Evolutionary conservation across 495 filamentous ascomycete genomes (phyloP).

Genomic region (Parachaetomium inaequale): DNA sequence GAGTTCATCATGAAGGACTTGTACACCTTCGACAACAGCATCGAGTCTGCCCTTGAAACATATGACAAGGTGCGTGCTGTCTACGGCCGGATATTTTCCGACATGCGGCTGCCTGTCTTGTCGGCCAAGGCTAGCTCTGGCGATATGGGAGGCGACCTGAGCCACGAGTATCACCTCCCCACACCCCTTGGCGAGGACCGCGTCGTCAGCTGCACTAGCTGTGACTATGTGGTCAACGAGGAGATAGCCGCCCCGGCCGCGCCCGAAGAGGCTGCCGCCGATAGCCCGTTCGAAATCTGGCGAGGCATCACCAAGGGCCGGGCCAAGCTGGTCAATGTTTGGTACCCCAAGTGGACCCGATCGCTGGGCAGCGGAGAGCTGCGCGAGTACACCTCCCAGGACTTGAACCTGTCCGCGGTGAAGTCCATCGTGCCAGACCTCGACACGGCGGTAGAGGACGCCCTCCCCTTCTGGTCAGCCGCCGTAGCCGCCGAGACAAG

Average conservation of each 20-base stretch:
- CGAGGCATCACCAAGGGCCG: constrained; percentile 67
- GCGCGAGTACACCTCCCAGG: constrained; percentile 34
- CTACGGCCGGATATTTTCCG: constrained; percentile 73
- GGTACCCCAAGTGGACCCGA: constrained; percentile 50
- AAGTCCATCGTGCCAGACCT: constrained; percentile 69
- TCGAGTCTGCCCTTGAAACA: constrained; percentile 64
- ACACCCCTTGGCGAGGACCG: constrained; percentile 82
- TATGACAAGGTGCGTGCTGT: constrained; percentile 67
- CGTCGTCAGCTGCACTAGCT: constrained; percentile 68
- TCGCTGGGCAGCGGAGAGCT: constrained; percentile 1
- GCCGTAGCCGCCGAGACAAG: constrained; percentile 14
- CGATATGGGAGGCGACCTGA: constrained; percentile 89
- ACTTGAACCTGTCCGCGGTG: constrained; percentile 68
- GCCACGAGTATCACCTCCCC: constrained; percentile 90
- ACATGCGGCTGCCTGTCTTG: constrained; percentile 78
- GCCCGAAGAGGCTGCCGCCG: constrained; percentile 3
- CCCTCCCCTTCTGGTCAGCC: constrained; percentile 53
- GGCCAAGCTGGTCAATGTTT: constrained; percentile 61
- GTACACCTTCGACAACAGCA: constrained; percentile 83
- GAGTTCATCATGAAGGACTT: constrained; percentile 99
- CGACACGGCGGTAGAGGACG: constrained; percentile 65
- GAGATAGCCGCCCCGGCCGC: constrained; percentile 52
- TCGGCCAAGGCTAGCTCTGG: constrained; percentile 88
- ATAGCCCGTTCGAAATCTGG: constrained; percentile 45
- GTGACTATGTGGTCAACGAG: constrained; percentile 78